Base-by-base conservation (phyloP, 768 basidiomycete genomes). In the Psilocybe cubensis region DNA sequence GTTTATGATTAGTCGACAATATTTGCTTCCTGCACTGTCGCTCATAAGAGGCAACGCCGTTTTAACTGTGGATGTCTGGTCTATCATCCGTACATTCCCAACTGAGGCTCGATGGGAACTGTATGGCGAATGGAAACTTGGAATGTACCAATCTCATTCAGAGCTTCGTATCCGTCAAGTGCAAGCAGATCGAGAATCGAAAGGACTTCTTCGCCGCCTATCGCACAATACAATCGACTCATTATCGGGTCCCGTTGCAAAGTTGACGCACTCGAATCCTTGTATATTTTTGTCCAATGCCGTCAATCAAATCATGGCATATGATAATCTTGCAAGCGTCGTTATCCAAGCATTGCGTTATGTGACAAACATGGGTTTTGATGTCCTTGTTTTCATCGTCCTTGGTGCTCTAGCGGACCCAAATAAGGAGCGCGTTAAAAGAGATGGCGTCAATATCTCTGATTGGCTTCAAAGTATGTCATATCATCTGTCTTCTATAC, bases 41-140 rank as follows among this genome's bases (percentile, higher is more conserved):
- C 81, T 96, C 45, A 88, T 94, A 57, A 83, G 87, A 27, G 88
- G 89, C 33, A 94, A 95, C 66, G 89, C 94, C 6, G 89, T 94
- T 21, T 92, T 89, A 70, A 91, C 93, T 24, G 88, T 91, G 43
- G 96, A 98, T 65, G 80, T 98, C 7, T 99, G 97, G 97, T 86
- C 87, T 56, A 86, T 98, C 50, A 83, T 98, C 46, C 80, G 86
- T 38, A 83, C 86, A 60, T 92, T 89, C 68, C 88, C 91, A 54
- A 87, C 87, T 52, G 84, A 87, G 5, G 76, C 83, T 21, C 92
- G 97, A 8, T 99, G 94, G 89, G 83, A 81, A 45, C 78, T 99
- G 28, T 99, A 99, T 66, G 97, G 95, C 40, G 96, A 98, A 76
- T 98, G 97, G 97, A 91, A 89, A 71, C 78, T 84, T 33, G 76